These are phyloP conservation scores for Barbarea vulgaris DNA, from an alignment of 345 rosid species.

Conservation along the genomic window DNA sequence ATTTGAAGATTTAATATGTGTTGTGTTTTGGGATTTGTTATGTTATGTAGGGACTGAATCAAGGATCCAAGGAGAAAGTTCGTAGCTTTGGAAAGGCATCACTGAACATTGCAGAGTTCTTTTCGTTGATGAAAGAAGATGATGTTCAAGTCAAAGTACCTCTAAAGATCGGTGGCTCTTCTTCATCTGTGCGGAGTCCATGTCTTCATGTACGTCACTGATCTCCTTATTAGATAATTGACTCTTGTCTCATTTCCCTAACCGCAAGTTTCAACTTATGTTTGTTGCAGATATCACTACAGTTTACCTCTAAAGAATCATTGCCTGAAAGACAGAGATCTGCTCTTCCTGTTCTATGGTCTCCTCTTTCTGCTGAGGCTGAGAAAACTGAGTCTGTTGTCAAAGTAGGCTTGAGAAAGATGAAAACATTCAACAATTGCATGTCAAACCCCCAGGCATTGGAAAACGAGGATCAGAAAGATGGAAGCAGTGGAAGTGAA, in stretches of 20 bases:
- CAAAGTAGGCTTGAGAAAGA: slow-evolving; percentile 87
- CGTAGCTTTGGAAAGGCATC: slow-evolving; percentile 58
- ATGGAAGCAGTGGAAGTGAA: slow-evolving; percentile 56
- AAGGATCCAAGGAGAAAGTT: slow-evolving; percentile 58
- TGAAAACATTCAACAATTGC: slow-evolving; percentile 72
- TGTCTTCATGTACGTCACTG: slow-evolving; percentile 39
- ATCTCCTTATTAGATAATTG: not conserved
- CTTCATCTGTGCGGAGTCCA: slow-evolving; percentile 31
- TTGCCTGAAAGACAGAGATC: slow-evolving; percentile 35
- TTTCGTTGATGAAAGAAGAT: slow-evolving; percentile 57
- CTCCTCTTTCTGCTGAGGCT: slow-evolving; percentile 56
- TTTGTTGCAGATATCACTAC: slow-evolving; percentile 50
- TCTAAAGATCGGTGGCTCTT: slow-evolving; percentile 43
- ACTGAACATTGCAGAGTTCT: slow-evolving; percentile 66
- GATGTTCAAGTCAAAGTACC: slow-evolving; percentile 67
- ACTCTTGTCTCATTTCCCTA: slow-evolving; percentile 28
- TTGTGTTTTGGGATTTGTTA: not conserved
- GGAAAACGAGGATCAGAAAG: slow-evolving; percentile 38
- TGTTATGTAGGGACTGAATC: slow-evolving; percentile 48
- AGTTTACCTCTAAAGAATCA: slow-evolving; percentile 43
- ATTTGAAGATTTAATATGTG: not conserved
- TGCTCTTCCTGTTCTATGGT: slow-evolving; percentile 50
- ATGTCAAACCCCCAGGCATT: slow-evolving; percentile 68
- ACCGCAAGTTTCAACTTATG: not conserved
- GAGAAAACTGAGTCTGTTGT: slow-evolving; percentile 86